Base-by-base conservation (phyloP, 2,329 filamentous ascomycete genomes). In the Fusarium camptoceras region DNA sequence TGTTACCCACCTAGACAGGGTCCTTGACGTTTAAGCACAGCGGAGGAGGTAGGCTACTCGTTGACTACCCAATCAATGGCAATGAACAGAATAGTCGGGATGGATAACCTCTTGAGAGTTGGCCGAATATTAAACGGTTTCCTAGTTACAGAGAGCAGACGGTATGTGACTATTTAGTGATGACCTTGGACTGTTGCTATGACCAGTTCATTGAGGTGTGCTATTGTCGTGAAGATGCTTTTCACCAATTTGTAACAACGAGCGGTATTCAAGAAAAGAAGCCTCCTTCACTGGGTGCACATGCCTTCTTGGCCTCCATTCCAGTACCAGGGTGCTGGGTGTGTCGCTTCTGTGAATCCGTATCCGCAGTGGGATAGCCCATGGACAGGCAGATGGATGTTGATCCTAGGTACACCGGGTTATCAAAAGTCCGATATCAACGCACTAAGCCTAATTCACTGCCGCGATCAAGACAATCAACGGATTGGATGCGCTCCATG, bases 401-500 rank as follows among this genome's bases (percentile, higher is more conserved):
- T 47, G 25, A 34, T 15, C 14, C 20, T 22, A 31, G n/a, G 39
- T 20, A 12, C 4, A 9, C 3, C 68, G 73, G 73, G 73, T 62
- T 28, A 75, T 71, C 9, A 18, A 60, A 43, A 59, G 11, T 30
- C 73, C 73, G 71, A 16, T 0, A 1, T 1, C 1, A 6, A 4
- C 1, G n/a, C 61, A 60, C 73, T 75, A 74, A 59, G 9, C 73
- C 59, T 6, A 24, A 58, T 70, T 66, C 3, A 62, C 44, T 61
- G 59, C 62, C 54, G 48, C 68, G 64, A 66, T 69, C 55, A 59
- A 71, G 60, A 64, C 64, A 55, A 64, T 68, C 37, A 55, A 73
- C 60, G 57, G 63, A 72, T 66, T 57, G 54, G 63, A 71, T 70
- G 72, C 67, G 70, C 66, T 71, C 64, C 70, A 68, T 68, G 72